Evolutionary conservation across 2,329 filamentous ascomycete genomes (phyloP).

Genomic region (Nannizziopsis barbatae): DNA sequence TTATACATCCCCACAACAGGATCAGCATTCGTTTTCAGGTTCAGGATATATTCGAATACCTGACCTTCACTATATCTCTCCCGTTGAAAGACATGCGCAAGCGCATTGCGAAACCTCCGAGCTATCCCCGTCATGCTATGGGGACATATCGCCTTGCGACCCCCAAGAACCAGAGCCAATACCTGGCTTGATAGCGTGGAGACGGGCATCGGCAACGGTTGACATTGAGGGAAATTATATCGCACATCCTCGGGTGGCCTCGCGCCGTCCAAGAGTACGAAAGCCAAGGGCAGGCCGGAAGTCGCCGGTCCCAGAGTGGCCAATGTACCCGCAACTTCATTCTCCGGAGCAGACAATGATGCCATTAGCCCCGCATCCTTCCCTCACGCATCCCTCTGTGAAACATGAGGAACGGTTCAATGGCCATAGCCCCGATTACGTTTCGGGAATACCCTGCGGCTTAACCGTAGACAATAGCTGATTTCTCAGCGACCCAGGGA

Average conservation of each 20-base stretch:
- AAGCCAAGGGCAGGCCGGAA: constrained; percentile 1
- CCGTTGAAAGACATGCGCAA: background rate
- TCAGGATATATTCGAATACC: background rate
- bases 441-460: too few relatives aligned
- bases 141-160: background rate
- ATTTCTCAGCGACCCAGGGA: too few relatives aligned
- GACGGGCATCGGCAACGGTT: background rate
- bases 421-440: too few relatives aligned
- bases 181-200: background rate
- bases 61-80: background rate
- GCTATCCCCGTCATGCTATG: background rate
- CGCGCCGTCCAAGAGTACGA: constrained; percentile 4
- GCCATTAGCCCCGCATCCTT: too few relatives aligned
- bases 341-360: background rate
- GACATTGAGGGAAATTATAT: constrained; percentile 1
- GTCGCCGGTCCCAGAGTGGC: background rate
- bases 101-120: background rate
- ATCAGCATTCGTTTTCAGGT: background rate
- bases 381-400: too few relatives aligned
- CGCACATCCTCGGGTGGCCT: background rate
- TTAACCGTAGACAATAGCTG: too few relatives aligned
- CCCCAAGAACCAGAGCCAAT: background rate
- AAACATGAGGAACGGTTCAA: too few relatives aligned
- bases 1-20: constrained; percentile 3
- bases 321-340: constrained; percentile 1